phyloP scores from a whole-genome alignment of 2,329 filamentous ascomycete species.

The Fusarium humuli region DNA sequence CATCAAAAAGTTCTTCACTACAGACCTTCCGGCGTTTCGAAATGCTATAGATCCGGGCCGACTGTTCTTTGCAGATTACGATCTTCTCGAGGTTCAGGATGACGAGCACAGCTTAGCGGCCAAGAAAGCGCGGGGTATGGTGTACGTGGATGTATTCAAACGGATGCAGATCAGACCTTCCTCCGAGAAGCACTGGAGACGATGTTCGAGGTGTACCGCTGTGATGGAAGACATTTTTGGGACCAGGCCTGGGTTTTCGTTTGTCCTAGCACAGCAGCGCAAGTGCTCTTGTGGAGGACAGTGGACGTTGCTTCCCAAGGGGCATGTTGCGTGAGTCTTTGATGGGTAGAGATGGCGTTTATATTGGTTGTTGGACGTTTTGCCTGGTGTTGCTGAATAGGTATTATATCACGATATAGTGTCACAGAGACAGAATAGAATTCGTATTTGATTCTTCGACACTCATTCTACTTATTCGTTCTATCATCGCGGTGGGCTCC shows the following conservation, averaged over 20 bases:
- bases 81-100: conserved; percentile 73
- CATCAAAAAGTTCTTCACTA: conserved; percentile 73
- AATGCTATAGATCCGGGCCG: conserved; percentile 71
- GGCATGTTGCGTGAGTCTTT: conserved; percentile 37
- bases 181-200: conserved; percentile 50
- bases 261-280: conserved; percentile 66
- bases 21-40: conserved; percentile 68
- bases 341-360: not conserved
- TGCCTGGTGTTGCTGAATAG: not conserved
- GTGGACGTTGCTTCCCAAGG: conserved; percentile 60
- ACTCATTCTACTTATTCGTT: not conserved
- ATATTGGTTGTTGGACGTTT: not conserved
- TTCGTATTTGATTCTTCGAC: not conserved
- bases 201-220: conserved; percentile 68
- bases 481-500: not conserved
- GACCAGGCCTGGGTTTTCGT: conserved; percentile 62
- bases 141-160: conserved; percentile 68
- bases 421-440: not conserved
- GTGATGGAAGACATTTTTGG: conserved; percentile 72
- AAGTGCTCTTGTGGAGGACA: conserved; percentile 67
- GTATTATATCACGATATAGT: not conserved
- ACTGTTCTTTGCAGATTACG: conserved; percentile 79
- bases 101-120: conserved; percentile 61
- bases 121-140: conserved; percentile 51
- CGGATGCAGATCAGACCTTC: conserved; percentile 62